Conservation (phyloP, 164 flowering plant genomes). For the Nymphaea colorata region DNA sequence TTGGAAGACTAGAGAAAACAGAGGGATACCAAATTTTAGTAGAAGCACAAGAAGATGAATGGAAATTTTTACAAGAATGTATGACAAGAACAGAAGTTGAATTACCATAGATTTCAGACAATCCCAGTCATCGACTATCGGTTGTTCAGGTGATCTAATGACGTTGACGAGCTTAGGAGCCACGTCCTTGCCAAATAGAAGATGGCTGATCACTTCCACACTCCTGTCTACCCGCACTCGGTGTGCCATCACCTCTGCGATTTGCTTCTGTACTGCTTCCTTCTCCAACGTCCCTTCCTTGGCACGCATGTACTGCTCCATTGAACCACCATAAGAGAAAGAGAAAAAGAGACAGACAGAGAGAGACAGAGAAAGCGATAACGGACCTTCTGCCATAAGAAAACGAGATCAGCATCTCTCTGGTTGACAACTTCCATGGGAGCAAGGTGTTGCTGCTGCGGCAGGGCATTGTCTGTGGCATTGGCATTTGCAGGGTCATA, state of each 20-base stretch:
- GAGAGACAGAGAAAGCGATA: background rate
- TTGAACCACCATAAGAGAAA: background rate
- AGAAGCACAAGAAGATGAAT: too few species aligned
- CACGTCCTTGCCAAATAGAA: conserved; percentile 45
- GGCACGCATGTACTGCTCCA: conserved; percentile 37
- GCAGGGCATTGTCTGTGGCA: conserved; percentile 25
- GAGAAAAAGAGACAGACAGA: background rate
- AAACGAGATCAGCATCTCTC: conserved; percentile 82
- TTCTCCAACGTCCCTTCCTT: conserved; percentile 27
- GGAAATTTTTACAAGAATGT: too few species aligned
- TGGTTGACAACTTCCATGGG: conserved; percentile 64
- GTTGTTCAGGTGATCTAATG: conserved; percentile 35
- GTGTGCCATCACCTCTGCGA: conserved; percentile 39
- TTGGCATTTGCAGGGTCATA: conserved; percentile 55
- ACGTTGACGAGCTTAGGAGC: conserved; percentile 29
- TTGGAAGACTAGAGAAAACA: too few species aligned
- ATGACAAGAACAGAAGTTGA: too few species aligned
- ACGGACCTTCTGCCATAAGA: conserved; percentile 60
- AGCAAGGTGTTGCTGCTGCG: background rate
- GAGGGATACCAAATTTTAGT: too few species aligned
- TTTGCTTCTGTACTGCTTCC: conserved; percentile 34
- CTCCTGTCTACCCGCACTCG: conserved; percentile 61
- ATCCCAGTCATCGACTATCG: conserved; percentile 80
- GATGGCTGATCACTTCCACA: conserved; percentile 44
- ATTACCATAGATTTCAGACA: conserved; percentile 74